phyloP scores from a whole-genome alignment of 106 monocot genomes.

The Apostasia ramifera region DNA sequence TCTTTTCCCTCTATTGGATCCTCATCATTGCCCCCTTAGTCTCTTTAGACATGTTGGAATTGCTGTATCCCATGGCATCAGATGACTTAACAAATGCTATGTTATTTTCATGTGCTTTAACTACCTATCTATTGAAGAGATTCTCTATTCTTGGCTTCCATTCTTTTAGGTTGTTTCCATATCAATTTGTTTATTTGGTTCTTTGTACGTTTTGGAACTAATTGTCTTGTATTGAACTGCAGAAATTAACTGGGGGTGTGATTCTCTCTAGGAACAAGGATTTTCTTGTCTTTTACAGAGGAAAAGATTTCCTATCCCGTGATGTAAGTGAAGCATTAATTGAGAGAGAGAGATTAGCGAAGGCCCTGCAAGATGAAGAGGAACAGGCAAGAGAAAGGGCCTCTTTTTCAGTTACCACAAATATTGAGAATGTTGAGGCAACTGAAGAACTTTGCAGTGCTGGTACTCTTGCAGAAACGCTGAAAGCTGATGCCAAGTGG shows the following conservation, averaged over 20 bases:
- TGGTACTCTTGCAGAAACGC: constrained; percentile 87
- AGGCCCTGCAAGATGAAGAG: constrained; percentile 85
- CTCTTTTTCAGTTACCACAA: constrained; percentile 39
- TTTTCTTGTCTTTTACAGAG: constrained; percentile 86
- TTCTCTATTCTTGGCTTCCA: too few relatives aligned
- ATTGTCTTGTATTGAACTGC: constrained; percentile 27
- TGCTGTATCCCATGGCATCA: too few relatives aligned
- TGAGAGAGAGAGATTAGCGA: constrained; percentile 83
- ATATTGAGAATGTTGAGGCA: constrained; percentile 26
- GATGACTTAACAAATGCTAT: too few relatives aligned
- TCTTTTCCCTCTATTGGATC: too few relatives aligned
- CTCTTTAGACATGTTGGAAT: too few relatives aligned
- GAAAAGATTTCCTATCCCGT: constrained; percentile 81
- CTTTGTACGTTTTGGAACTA: neutral
- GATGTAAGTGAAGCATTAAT: constrained; percentile 74
- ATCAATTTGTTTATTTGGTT: too few relatives aligned
- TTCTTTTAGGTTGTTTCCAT: too few relatives aligned
- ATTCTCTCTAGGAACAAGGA: constrained; percentile 95
- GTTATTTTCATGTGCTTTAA: too few relatives aligned
- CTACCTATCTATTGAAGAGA: too few relatives aligned
- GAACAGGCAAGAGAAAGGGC: constrained; percentile 74
- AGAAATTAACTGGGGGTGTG: constrained; percentile 86
- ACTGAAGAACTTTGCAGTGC: constrained; percentile 32
- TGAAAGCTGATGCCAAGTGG: constrained; percentile 77
- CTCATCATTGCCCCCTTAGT: too few relatives aligned